Evolutionary conservation across 1,284 basidiomycete species (phyloP).

Genomic region (Lentinula novae-zelandiae): DNA sequence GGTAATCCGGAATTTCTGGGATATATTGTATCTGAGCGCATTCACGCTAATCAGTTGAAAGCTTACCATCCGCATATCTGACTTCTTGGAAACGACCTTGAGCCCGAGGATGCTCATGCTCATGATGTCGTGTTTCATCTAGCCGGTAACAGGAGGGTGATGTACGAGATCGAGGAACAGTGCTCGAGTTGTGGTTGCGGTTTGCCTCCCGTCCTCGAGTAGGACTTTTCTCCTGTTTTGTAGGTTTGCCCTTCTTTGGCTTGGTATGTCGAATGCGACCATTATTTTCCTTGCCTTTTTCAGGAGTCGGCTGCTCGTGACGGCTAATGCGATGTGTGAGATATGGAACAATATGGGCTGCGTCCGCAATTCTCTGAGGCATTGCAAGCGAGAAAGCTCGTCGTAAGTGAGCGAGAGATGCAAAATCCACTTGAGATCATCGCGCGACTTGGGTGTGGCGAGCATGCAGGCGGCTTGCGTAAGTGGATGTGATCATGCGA

Average conservation of each 20-base stretch:
- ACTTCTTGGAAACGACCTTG: background rate
- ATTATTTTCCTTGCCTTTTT: slow-evolving; percentile 49
- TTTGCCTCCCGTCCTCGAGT: background rate
- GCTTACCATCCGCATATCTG: background rate
- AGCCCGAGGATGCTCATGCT: background rate
- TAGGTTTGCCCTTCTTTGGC: slow-evolving; percentile 28
- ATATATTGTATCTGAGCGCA: background rate
- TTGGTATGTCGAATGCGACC: slow-evolving; percentile 50
- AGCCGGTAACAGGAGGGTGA: background rate
- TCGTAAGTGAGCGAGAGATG: slow-evolving; percentile 23
- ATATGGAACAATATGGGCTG: slow-evolving; percentile 53
- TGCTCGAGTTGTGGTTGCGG: background rate
- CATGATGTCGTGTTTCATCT: background rate
- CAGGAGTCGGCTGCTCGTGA: slow-evolving; percentile 49
- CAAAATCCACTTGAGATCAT: background rate
- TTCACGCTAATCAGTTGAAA: background rate
- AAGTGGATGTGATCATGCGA: too few species aligned
- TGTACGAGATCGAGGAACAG: background rate
- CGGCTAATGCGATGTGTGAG: slow-evolving; percentile 48
- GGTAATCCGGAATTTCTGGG: slow-evolving; percentile 47
- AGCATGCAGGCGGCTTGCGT: background rate
- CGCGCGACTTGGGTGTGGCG: slow-evolving; percentile 54
- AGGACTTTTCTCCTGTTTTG: background rate
- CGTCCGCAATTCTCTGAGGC: slow-evolving; percentile 40
- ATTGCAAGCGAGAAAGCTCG: slow-evolving; percentile 23